Percentiles rank a stretch among this genome's conserved stretches.
Evolutionary conservation across 2,329 filamentous ascomycete genomes (phyloP).

Genomic region (Lachnellula hyalina): DNA sequence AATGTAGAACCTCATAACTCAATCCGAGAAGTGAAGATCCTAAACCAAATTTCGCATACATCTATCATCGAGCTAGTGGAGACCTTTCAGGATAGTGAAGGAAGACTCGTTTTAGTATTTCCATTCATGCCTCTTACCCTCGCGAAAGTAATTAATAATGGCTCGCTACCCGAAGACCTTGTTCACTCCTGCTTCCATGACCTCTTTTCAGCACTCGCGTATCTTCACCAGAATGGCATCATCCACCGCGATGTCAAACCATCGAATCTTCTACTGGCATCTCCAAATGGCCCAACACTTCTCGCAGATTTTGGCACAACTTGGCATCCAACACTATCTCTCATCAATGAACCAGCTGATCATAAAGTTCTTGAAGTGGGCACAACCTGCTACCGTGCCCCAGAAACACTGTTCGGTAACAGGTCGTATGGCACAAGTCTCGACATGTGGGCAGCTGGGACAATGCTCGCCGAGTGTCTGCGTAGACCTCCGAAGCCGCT

Average conservation of each 20-base stretch:
- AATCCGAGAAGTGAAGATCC: constrained; percentile 69
- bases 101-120: constrained; percentile 73
- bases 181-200: constrained; percentile 50
- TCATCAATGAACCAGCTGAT: constrained; percentile 53
- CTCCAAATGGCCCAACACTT: constrained; percentile 64
- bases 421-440: constrained; percentile 64
- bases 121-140: constrained; percentile 77
- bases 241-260: constrained; percentile 95
- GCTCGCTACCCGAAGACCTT: constrained; percentile 31
- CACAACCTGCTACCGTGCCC: constrained; percentile 84
- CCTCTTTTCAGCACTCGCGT: constrained; percentile 63
- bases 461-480: constrained; percentile 73
- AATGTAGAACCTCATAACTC: constrained; percentile 80
- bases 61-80: constrained; percentile 65
- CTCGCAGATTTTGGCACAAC: constrained; percentile 91
- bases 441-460: constrained; percentile 87
- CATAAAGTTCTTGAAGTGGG: constrained; percentile 88
- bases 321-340: constrained; percentile 59
- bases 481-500: constrained; percentile 53
- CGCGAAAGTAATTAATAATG: constrained; percentile 55
- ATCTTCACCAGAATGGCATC: constrained; percentile 70
- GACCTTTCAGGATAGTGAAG: constrained; percentile 65
- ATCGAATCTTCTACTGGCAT: constrained; percentile 73
- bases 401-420: constrained; percentile 85
- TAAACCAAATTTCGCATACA: constrained; percentile 52